Percentiles rank a stretch among this genome's conserved stretches.
Evolutionary conservation across 257 asterid species (phyloP).

Genomic region (Solanum dulcamara): DNA sequence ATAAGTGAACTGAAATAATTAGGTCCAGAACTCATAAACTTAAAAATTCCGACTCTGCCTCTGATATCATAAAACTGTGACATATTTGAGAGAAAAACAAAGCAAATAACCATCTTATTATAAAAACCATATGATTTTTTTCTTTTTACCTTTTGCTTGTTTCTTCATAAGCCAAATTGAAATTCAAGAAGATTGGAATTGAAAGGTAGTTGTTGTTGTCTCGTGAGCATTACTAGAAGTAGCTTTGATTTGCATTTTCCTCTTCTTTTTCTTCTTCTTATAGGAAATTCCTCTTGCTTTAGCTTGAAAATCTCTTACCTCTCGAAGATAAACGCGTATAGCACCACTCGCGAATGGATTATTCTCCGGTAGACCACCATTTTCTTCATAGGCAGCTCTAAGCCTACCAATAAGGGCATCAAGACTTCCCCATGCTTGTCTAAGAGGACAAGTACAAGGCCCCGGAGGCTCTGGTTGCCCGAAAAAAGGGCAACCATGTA

Average conservation of each 20-base stretch:
- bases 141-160: background rate
- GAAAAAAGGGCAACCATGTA: background rate
- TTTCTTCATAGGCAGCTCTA: conserved; percentile 5
- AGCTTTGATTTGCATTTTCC: background rate
- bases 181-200: background rate
- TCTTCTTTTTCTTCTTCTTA: conserved; percentile 4
- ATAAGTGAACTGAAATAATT: background rate
- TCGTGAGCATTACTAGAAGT: background rate
- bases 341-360: conserved; percentile 1
- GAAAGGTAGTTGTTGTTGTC: background rate
- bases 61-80: background rate
- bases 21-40: background rate
- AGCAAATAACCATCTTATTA: background rate
- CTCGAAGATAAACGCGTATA: conserved; percentile 3
- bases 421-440: conserved; percentile 7
- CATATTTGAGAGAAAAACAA: background rate
- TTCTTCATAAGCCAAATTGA: background rate
- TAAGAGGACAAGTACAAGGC: conserved; percentile 1
- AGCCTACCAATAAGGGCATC: conserved; percentile 5
- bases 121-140: background rate
- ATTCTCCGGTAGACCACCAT: background rate
- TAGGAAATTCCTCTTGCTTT: conserved; percentile 4
- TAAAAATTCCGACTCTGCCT: background rate
- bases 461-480: conserved; percentile 4
- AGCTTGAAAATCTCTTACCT: conserved; percentile 5